A percentile compares a stretch with the other conserved stretches of the same genome.
Evolutionary conservation across 1,139 yeast genomes (phyloP).

Genomic region (Komagataea norvegica): DNA sequence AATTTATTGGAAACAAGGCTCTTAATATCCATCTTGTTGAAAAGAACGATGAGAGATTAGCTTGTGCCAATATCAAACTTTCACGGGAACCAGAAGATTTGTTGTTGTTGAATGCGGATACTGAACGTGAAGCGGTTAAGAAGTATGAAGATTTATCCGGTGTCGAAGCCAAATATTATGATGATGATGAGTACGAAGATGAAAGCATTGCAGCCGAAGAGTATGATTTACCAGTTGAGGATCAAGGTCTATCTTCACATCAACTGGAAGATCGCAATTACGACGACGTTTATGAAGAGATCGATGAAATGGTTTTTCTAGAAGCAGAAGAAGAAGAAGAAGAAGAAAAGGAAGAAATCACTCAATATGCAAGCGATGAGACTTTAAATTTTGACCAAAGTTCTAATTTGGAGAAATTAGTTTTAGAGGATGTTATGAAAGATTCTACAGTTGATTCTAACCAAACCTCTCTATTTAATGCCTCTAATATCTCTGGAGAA

Average conservation of each 20-base stretch:
- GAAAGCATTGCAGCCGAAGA: slow-evolving; percentile 10
- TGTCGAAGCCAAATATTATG: slow-evolving; percentile 13
- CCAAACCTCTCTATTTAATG: slow-evolving; percentile 27
- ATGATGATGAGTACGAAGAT: slow-evolving; percentile 6
- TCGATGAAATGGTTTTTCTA: slow-evolving; percentile 4
- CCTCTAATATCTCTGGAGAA: slow-evolving; percentile 31
- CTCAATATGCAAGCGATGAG: neutral
- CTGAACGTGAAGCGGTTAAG: slow-evolving; percentile 26
- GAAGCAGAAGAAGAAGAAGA: slow-evolving; percentile 8
- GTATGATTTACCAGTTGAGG: slow-evolving; percentile 5
- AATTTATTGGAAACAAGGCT: slow-evolving; percentile 49
- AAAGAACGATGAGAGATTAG: slow-evolving; percentile 44
- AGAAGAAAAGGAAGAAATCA: too few species aligned
- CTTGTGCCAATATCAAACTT: slow-evolving; percentile 50
- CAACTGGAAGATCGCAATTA: slow-evolving; percentile 3
- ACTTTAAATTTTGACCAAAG: slow-evolving; percentile 2
- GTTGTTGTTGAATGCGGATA: slow-evolving; percentile 21
- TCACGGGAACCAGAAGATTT: slow-evolving; percentile 28
- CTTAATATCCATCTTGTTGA: slow-evolving; percentile 45
- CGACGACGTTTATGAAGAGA: slow-evolving; percentile 5
- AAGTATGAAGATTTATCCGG: slow-evolving; percentile 26
- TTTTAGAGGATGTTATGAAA: slow-evolving; percentile 6
- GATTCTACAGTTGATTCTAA: slow-evolving; percentile 5
- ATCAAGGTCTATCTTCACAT: neutral
- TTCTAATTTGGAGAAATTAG: slow-evolving; percentile 5